phyloP scores from a whole-genome alignment of 495 filamentous ascomycete species.

The Parachaetomium inaequale region DNA sequence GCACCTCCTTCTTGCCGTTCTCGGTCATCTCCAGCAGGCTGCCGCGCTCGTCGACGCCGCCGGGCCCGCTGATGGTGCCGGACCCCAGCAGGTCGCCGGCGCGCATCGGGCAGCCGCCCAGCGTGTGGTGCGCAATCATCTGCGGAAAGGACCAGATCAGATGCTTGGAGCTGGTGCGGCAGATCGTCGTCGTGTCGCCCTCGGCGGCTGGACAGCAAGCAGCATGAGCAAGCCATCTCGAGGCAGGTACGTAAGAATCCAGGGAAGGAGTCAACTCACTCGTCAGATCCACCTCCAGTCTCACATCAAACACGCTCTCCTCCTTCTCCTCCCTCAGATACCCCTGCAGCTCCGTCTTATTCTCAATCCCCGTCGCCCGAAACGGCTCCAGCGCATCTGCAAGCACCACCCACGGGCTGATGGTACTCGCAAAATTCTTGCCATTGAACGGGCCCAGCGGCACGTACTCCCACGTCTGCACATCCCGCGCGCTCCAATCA shows the following conservation, averaged over 20 bases:
- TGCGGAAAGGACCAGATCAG: constrained; percentile 90
- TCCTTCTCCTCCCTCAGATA: constrained; percentile 66
- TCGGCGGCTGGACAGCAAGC: constrained; percentile 45
- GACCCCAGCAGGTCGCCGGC: constrained; percentile 83
- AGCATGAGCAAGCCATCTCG: background rate
- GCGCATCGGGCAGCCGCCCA: constrained; percentile 78
- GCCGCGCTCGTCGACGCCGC: constrained; percentile 55
- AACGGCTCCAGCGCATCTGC: constrained; percentile 77
- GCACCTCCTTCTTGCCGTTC: constrained; percentile 59
- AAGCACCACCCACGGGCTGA: constrained; percentile 86
- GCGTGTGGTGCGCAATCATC: constrained; percentile 89
- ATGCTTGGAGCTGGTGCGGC: constrained; percentile 61
- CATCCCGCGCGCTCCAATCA: constrained; percentile 90
- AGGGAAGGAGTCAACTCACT: constrained; percentile 43
- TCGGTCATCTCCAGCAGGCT: constrained; percentile 79
- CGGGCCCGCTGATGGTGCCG: constrained; percentile 80
- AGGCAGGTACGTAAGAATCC: background rate
- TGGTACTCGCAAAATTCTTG: constrained; percentile 91
- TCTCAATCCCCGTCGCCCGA: constrained; percentile 53
- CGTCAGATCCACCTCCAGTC: constrained; percentile 68
- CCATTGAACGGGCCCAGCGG: constrained; percentile 83
- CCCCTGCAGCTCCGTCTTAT: constrained; percentile 59
- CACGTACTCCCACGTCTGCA: constrained; percentile 88
- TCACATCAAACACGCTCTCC: constrained; percentile 68
- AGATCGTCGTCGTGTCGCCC: constrained; percentile 62